Percentiles rank a stretch among this genome's conserved stretches.
phyloP scores from a whole-genome alignment of 257 asterid genomes.

The Prunella vulgaris region DNA sequence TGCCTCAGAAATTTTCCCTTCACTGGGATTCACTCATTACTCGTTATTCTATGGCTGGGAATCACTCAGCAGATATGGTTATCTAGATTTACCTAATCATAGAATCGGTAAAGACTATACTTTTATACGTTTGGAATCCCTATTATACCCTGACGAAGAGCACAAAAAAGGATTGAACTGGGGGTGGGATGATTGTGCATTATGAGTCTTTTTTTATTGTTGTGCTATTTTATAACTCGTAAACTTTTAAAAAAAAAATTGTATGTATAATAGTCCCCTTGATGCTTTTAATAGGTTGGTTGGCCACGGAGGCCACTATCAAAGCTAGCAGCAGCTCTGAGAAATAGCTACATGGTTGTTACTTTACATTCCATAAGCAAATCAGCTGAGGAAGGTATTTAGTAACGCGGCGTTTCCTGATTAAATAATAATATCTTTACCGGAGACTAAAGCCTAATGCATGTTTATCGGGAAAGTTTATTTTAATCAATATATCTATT shows the following conservation, averaged over 20 bases:
- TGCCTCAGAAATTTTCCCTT: neutral
- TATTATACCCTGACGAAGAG: neutral
- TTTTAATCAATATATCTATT: conserved; percentile 7
- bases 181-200: neutral
- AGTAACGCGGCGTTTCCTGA: conserved; percentile 20
- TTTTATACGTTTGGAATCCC: neutral
- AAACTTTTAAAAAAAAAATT: neutral
- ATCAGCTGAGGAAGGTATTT: conserved; percentile 71
- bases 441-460: neutral
- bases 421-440: neutral
- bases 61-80: neutral
- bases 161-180: neutral
- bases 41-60: neutral
- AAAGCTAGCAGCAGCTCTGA: conserved; percentile 90
- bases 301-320: conserved; percentile 96
- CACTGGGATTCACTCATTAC: neutral
- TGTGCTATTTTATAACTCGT: neutral
- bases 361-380: conserved; percentile 65
- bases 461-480: neutral
- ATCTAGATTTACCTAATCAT: neutral
- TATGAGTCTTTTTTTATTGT: neutral
- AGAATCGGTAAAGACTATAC: neutral
- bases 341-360: conserved; percentile 92
- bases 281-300: conserved; percentile 66
- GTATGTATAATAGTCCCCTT: neutral